Evolutionary conservation across 306 rosid genomes (phyloP), one percentile per base, ranked within the genome.

Genomic region (Castanea mollissima): DNA sequence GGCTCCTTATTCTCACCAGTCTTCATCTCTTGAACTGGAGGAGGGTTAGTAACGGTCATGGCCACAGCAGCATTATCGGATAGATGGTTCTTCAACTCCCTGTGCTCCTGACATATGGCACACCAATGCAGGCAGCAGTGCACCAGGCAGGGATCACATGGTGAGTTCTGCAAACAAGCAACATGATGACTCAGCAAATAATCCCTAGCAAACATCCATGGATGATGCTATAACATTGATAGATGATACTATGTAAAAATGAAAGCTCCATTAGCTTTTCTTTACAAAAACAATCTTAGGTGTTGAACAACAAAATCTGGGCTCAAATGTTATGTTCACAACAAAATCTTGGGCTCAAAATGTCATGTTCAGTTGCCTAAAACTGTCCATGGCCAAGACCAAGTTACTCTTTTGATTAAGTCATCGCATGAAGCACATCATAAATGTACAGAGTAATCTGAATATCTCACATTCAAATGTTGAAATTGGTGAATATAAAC

Each of bases 111-210:
- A 76, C 92, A 88, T 65, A 88, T 52, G 63, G 88, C 88, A 75
- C 90, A 88, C 90, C 85, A 86, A 74, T 88, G 90, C 83, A 88
- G 11, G 80, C 87, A 79, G 76, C 88, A 88, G 74, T 84, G 90
- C 85, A 88, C 92, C 78, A 88, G 68, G 87, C 92, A 88, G 29
- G 90, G 90, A 71, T 88, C 92, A 82, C 88, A 88, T 9, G 88
- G 92, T 52, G 90, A 86, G 79, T 86, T 82, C 90, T 88, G 82
- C 68, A 80, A 52, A 21, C 15, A 76, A 64, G 52, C 34, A 78
- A 46, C 29, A 76, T 18, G 72, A 56, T 20, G 16, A 23, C 59
- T 67, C 68, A 77, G 49, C 20, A 79, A 46, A 35, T 5, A 11
- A 57, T 15, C 57, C 20, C 12, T 11, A 44, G 55, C 54, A 29